A percentile compares a stretch with the other conserved stretches of the same genome.
phyloP scores from a whole-genome alignment of 176 grass and related monocot species.

The Tillandsia fasciculata region DNA sequence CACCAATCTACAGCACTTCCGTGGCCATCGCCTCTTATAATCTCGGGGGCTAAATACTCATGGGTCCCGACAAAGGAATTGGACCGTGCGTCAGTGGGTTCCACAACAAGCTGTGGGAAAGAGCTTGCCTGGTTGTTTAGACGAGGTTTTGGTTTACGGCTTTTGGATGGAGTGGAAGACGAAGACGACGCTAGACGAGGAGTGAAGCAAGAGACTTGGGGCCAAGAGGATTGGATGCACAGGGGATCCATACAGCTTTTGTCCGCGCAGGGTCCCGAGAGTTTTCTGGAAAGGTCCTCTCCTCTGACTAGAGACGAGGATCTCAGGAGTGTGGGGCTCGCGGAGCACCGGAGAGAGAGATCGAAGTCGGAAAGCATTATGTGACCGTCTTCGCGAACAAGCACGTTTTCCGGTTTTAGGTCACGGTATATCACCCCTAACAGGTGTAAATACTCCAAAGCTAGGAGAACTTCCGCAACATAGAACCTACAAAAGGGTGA shows the following conservation, averaged over 20 bases:
- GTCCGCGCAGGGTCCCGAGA: constrained; percentile 73
- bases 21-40: constrained; percentile 93
- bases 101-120: constrained; percentile 81
- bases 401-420: constrained; percentile 96
- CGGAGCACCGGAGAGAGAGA: constrained; percentile 91
- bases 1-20: constrained; percentile 97
- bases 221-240: constrained; percentile 79
- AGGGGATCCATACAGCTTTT: constrained; percentile 87
- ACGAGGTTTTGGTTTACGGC: constrained; percentile 37
- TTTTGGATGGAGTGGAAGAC: constrained; percentile 28
- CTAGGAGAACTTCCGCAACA: constrained; percentile 82
- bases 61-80: constrained; percentile 96
- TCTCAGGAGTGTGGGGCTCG: constrained; percentile 73
- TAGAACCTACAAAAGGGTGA: constrained; percentile 56
- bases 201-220: constrained; percentile 79
- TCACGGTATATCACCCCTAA: constrained; percentile 97
- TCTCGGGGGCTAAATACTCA: constrained; percentile 92
- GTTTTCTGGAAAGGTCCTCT: constrained; percentile 44
- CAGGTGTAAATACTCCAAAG: constrained; percentile 97
- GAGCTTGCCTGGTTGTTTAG: constrained; percentile 38
- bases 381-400: constrained; percentile 96
- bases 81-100: constrained; percentile 73
- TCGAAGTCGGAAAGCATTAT: constrained; percentile 99
- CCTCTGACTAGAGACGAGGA: constrained; percentile 59
- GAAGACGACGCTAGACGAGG: constrained; percentile 64